These are phyloP conservation scores for Rhizopus arrhizus DNA, from an alignment of 371 early-diverging fungal species.

Conservation along the genomic window DNA sequence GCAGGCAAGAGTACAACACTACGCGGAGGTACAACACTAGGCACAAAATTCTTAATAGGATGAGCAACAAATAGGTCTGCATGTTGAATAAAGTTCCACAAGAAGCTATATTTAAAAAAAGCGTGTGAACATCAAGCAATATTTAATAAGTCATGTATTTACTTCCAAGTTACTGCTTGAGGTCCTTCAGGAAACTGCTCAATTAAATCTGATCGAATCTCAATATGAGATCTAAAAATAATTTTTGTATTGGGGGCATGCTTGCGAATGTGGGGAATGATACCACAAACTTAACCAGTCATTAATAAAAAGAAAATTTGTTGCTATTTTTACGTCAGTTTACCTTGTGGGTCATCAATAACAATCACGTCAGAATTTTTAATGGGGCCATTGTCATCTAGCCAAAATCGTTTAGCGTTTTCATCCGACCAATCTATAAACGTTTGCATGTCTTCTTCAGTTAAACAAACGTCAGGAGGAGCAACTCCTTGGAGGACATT, in stretches of 20 bases:
- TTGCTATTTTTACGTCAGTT: neutral
- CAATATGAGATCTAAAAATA: conserved; percentile 87
- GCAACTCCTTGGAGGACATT: conserved; percentile 91
- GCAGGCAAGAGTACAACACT: conserved; percentile 77
- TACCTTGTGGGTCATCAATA: conserved; percentile 88
- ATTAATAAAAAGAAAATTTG: conserved; percentile 4
- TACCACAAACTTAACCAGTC: conserved; percentile 58
- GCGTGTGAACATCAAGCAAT: neutral
- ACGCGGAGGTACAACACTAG: conserved; percentile 64
- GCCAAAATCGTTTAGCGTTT: conserved; percentile 81
- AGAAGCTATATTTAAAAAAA: conserved; percentile 42
- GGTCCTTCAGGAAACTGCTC: conserved; percentile 53
- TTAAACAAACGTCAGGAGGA: conserved; percentile 56
- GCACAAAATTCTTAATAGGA: conserved; percentile 76
- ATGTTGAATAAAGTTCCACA: conserved; percentile 74
- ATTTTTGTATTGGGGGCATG: conserved; percentile 71
- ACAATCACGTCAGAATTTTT: conserved; percentile 74
- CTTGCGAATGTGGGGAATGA: conserved; percentile 75
- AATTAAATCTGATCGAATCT: conserved; percentile 76
- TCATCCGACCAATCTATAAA: conserved; percentile 77
- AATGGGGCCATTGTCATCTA: conserved; percentile 67
- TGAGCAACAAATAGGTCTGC: conserved; percentile 81
- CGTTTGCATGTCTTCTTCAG: conserved; percentile 67
- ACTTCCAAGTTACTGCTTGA: conserved; percentile 69
- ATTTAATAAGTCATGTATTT: conserved; percentile 9